Conservation (phyloP, 306 rosid species). For the Trichosanthes truncata region DNA sequence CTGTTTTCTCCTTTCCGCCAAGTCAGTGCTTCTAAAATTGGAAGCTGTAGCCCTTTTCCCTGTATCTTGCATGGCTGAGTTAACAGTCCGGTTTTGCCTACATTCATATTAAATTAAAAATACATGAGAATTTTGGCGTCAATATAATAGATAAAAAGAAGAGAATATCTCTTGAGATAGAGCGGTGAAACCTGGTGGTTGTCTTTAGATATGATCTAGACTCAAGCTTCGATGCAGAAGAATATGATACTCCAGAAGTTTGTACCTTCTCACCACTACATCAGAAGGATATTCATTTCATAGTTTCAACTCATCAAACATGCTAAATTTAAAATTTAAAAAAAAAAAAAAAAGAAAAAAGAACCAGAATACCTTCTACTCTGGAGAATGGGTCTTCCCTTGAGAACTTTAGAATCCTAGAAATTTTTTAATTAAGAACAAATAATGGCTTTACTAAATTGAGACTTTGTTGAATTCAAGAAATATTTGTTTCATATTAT, state of each 20-base stretch:
- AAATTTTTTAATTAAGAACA: not conserved
- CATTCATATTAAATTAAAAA: conserved; percentile 7
- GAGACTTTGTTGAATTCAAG: not conserved
- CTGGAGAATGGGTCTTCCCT: conserved; percentile 22
- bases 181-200: conserved; percentile 38
- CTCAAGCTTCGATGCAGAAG: conserved; percentile 24
- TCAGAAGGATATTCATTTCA: conserved; percentile 5
- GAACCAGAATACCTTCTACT: conserved; percentile 35
- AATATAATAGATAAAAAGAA: not conserved
- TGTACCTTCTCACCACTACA: conserved; percentile 14
- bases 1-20: conserved; percentile 72
- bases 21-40: conserved; percentile 36
- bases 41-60: conserved; percentile 33
- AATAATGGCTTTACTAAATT: not conserved
- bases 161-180: conserved; percentile 3
- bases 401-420: conserved; percentile 38
- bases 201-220: conserved; percentile 25
- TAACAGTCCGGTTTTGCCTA: conserved; percentile 15
- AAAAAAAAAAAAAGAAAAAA: not conserved
- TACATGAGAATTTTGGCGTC: conserved; percentile 1
- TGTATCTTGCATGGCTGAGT: conserved; percentile 26
- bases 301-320: conserved; percentile 18
- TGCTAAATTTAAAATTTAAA: not conserved
- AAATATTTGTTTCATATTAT: not conserved
- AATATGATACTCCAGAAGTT: conserved; percentile 25